phyloP scores from a whole-genome alignment of 495 filamentous ascomycete genomes.

The Penicillium silybi region DNA sequence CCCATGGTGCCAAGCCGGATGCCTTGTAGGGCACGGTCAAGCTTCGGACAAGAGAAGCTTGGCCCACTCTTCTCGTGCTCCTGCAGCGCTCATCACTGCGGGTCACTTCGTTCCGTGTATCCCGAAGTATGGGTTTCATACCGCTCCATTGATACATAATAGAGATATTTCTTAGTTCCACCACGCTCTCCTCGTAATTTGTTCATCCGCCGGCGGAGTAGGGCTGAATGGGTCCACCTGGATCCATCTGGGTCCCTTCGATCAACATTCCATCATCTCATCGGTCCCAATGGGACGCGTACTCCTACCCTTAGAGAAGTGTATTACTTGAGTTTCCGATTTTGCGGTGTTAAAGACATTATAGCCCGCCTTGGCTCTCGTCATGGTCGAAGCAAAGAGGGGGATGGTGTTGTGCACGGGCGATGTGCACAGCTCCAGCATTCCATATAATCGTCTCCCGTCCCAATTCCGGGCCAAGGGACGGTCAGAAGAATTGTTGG shows the following conservation, averaged over 20 bases:
- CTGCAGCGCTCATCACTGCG: neutral
- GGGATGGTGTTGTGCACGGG: neutral
- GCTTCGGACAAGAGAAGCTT: constrained; percentile 31
- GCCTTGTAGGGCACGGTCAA: constrained; percentile 26
- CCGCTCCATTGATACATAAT: too few species aligned
- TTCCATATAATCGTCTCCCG: too few species aligned
- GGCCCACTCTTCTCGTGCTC: constrained; percentile 18
- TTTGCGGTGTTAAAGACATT: neutral
- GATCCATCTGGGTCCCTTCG: constrained; percentile 9
- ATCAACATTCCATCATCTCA: constrained; percentile 10
- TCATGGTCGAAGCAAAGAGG: neutral
- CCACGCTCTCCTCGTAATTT: constrained; percentile 5
- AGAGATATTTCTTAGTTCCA: neutral
- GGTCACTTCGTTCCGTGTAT: constrained; percentile 5
- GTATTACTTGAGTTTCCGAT: neutral
- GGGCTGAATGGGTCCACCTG: constrained; percentile 18
- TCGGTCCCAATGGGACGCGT: constrained; percentile 18
- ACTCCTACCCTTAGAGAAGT: constrained; percentile 1
- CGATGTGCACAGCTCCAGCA: neutral
- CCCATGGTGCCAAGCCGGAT: constrained; percentile 11
- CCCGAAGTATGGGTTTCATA: neutral
- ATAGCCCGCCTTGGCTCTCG: neutral
- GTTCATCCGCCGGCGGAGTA: constrained; percentile 12
- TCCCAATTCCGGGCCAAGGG: too few species aligned
- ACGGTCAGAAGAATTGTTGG: too few species aligned